Conservation (phyloP, 2,329 filamentous ascomycete species). For the Xylariaceae sp. region DNA sequence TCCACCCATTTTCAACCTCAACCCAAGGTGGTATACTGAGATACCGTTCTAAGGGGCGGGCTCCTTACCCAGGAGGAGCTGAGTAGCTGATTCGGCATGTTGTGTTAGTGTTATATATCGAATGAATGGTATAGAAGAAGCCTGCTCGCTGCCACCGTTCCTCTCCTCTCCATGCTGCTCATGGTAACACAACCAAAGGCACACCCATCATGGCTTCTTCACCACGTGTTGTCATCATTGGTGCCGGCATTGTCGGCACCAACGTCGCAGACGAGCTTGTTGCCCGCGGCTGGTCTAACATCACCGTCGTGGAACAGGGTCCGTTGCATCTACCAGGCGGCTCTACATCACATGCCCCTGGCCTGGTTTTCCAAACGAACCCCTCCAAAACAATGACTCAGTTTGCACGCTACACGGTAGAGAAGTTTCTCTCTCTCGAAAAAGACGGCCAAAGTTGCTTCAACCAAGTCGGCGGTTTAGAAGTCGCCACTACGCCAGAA, state of each 20-base stretch:
- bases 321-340: slow-evolving; percentile 16
- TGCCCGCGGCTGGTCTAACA: slow-evolving; percentile 19
- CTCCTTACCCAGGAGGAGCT: too few species aligned
- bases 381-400: slow-evolving; percentile 19
- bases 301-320: slow-evolving; percentile 19
- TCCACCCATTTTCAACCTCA: too few species aligned
- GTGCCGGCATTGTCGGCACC: slow-evolving; percentile 19
- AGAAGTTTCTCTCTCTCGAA: slow-evolving; percentile 14
- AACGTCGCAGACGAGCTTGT: slow-evolving; percentile 21
- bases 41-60: too few species aligned
- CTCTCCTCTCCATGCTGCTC: not conserved
- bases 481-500: slow-evolving; percentile 18
- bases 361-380: slow-evolving; percentile 19
- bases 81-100: too few species aligned
- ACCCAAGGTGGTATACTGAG: too few species aligned
- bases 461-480: slow-evolving; percentile 18
- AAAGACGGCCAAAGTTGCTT: slow-evolving; percentile 17
- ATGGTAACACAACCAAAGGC: slow-evolving; percentile 3
- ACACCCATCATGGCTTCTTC: slow-evolving; percentile 15
- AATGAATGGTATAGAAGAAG: slow-evolving; percentile 15
- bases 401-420: slow-evolving; percentile 17
- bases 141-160: slow-evolving; percentile 4
- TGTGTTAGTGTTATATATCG: not conserved
- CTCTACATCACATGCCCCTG: slow-evolving; percentile 18
- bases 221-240: slow-evolving; percentile 17